Percentiles rank a stretch among this genome's conserved stretches.
Evolutionary conservation across 495 filamentous ascomycete species (phyloP).

Genomic region (Neurospora terricola): DNA sequence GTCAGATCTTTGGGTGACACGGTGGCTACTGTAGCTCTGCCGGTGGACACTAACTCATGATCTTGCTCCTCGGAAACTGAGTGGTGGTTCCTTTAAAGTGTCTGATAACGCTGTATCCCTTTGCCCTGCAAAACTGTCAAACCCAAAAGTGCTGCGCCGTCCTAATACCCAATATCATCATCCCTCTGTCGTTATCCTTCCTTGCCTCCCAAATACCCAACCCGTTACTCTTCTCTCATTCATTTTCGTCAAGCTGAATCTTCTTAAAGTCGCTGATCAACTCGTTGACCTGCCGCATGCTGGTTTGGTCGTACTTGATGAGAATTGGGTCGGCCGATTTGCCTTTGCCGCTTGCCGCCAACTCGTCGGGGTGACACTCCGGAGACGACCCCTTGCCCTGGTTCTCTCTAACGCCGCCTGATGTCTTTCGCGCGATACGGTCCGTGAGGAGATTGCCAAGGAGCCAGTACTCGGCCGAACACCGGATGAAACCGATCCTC

Average conservation of each 20-base stretch:
- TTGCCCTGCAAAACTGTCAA: not conserved
- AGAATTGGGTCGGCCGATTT: constrained; percentile 17
- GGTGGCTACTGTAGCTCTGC: not conserved
- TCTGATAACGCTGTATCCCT: not conserved
- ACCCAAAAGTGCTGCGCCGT: not conserved
- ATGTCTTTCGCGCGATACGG: constrained; percentile 8
- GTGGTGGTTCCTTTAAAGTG: not conserved
- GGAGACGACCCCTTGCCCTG: not conserved
- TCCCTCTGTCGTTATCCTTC: not conserved
- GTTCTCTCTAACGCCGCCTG: not conserved
- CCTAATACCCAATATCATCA: not conserved
- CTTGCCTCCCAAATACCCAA: not conserved
- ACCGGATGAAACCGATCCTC: constrained; percentile 18
- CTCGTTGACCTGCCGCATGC: constrained; percentile 26
- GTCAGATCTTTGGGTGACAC: not conserved
- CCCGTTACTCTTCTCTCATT: not conserved
- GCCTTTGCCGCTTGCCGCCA: not conserved
- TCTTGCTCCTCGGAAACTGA: not conserved
- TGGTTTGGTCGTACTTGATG: constrained; percentile 24
- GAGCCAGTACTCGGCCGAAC: constrained; percentile 21
- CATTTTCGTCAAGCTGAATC: constrained; percentile 12
- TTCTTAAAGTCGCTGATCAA: constrained; percentile 19
- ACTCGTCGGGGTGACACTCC: not conserved
- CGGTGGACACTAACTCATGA: not conserved
- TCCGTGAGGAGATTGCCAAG: constrained; percentile 18